Conservation (phyloP, 129 eudicot species). For the Flaveria brownii region DNA sequence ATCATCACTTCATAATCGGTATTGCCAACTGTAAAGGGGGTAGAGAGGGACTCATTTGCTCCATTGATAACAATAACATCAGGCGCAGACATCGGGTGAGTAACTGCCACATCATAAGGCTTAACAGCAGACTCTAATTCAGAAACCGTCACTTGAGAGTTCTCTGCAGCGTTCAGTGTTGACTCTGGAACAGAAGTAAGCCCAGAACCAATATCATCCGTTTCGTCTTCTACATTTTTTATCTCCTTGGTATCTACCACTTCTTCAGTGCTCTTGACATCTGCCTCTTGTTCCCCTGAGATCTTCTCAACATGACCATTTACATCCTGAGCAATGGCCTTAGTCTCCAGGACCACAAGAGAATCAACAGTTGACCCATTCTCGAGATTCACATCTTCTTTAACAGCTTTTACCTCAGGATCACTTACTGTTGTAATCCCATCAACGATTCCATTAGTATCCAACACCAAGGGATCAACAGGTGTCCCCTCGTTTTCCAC, state of each 20-base stretch:
- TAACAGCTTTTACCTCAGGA: constrained; percentile 24
- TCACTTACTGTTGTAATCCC: constrained; percentile 14
- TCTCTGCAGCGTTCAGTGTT: constrained; percentile 12
- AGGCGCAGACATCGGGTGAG: not conserved
- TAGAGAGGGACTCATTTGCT: not conserved
- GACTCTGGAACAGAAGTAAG: constrained; percentile 20
- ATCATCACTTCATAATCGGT: constrained; percentile 20
- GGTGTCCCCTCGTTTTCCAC: constrained; percentile 14
- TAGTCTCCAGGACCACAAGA: constrained; percentile 6
- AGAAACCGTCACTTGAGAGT: constrained; percentile 10
- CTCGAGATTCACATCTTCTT: constrained; percentile 14
- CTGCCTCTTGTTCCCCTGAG: constrained; percentile 1
- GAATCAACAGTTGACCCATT: constrained; percentile 26
- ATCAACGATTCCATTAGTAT: constrained; percentile 14
- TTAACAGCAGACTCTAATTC: constrained; percentile 17
- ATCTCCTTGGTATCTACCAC: constrained; percentile 1
- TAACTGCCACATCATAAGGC: constrained; percentile 9
- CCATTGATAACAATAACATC: not conserved
- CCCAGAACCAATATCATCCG: constrained; percentile 11
- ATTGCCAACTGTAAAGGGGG: constrained; percentile 20
- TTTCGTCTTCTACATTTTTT: constrained; percentile 12
- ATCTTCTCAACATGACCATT: not conserved
- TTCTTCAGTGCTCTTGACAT: constrained; percentile 18
- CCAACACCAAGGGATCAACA: constrained; percentile 25
- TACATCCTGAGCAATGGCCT: not conserved